These are phyloP conservation scores for Metarhizium album DNA, from an alignment of 2,329 filamentous ascomycete species.

Conservation along the genomic window DNA sequence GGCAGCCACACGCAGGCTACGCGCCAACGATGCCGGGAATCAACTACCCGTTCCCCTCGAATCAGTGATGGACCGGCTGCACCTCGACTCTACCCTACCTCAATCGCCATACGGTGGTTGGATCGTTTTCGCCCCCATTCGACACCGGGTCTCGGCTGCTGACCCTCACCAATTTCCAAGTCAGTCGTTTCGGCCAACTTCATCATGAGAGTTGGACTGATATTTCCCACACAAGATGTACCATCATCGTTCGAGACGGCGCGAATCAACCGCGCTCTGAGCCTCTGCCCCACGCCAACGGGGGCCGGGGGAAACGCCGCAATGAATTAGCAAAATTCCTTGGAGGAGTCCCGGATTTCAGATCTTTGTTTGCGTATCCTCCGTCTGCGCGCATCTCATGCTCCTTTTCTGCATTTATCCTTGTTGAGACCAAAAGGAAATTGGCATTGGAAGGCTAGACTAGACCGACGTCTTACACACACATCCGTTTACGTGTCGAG, in stretches of 20 bases:
- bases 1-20: constrained; percentile 1
- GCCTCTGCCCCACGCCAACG: neutral
- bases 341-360: neutral
- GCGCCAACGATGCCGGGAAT: constrained; percentile 17
- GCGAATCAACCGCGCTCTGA: neutral
- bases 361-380: neutral
- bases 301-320: neutral
- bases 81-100: neutral
- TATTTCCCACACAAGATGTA: neutral
- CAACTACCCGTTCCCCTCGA: constrained; percentile 16
- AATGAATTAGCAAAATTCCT: neutral
- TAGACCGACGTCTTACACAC: neutral
- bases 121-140: neutral
- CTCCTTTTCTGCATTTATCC: neutral
- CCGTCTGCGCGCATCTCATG: neutral
- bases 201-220: neutral
- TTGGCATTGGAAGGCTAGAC: constrained; percentile 1
- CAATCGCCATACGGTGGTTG: neutral
- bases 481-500: neutral
- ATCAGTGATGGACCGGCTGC: neutral
- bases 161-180: neutral
- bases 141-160: neutral
- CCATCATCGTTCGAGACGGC: neutral
- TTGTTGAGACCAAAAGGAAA: neutral
- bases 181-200: neutral